Percentiles rank a stretch among this genome's conserved stretches.
Evolutionary conservation across 2,329 filamentous ascomycete genomes (phyloP).

Genomic region (Mycosphaerella sp.): DNA sequence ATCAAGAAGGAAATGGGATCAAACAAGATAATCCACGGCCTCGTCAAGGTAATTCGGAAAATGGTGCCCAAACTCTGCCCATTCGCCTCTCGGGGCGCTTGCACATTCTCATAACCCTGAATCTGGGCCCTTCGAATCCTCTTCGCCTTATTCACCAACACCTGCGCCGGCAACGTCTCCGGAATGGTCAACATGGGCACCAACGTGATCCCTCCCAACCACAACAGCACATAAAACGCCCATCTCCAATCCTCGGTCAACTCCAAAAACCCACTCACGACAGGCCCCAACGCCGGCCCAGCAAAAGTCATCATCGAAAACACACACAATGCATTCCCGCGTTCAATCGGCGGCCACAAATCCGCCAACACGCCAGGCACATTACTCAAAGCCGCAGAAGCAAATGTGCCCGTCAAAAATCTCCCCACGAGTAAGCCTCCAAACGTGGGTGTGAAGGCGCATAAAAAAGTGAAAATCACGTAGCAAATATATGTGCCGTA

Average conservation of each 20-base stretch:
- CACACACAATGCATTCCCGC: conserved; percentile 49
- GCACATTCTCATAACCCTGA: conserved; percentile 48
- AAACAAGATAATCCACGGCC: conserved; percentile 50
- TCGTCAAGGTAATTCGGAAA: conserved; percentile 48
- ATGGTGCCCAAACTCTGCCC: conserved; percentile 40
- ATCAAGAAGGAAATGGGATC: conserved; percentile 49
- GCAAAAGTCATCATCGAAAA: conserved; percentile 48
- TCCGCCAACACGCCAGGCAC: conserved; percentile 46
- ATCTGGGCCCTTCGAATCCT: conserved; percentile 45
- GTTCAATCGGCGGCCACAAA: conserved; percentile 32
- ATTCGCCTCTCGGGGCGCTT: conserved; percentile 44
- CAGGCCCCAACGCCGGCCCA: conserved; percentile 41
- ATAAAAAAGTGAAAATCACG: conserved; percentile 47
- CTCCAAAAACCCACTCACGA: conserved; percentile 52
- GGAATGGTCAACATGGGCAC: conserved; percentile 49
- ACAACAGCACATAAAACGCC: conserved; percentile 38
- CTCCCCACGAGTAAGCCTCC: conserved; percentile 48
- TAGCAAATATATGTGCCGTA: conserved; percentile 38
- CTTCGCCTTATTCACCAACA: conserved; percentile 49
- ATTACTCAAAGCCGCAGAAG: conserved; percentile 41
- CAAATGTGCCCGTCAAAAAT: conserved; percentile 51
- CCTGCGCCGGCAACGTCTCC: conserved; percentile 48
- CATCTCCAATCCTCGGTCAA: conserved; percentile 45
- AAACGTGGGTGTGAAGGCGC: conserved; percentile 52
- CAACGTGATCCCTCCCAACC: conserved; percentile 33